These are phyloP conservation scores for Scutellaria minor DNA, from an alignment of 257 asterid species.

Conservation along the genomic window DNA sequence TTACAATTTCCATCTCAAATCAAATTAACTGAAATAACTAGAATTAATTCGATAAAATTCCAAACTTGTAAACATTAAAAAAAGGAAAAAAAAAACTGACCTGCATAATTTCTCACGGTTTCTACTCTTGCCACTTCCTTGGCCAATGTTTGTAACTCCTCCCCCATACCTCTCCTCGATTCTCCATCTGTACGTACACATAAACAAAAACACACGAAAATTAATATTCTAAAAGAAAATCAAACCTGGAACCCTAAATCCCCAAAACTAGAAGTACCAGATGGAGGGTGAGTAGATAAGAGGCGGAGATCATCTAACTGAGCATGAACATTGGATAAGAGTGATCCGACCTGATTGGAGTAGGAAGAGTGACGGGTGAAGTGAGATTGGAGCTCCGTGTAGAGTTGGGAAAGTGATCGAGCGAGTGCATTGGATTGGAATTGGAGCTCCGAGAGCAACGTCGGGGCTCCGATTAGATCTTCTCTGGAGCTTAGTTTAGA, in stretches of 20 bases:
- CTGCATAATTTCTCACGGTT: conserved; percentile 88
- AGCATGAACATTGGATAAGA: conserved; percentile 47
- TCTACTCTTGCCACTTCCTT: conserved; percentile 97
- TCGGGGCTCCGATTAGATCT: conserved; percentile 64
- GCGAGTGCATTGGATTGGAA: conserved; percentile 63
- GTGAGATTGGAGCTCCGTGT: conserved; percentile 49
- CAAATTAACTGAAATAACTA: not conserved
- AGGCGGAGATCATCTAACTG: conserved; percentile 61
- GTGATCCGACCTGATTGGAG: conserved; percentile 54
- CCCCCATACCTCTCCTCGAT: conserved; percentile 65
- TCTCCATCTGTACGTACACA: conserved; percentile 55
- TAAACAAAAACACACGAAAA: conserved; percentile 1
- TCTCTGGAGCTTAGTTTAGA: conserved; percentile 59
- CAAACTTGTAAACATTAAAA: not conserved
- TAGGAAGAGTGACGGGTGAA: conserved; percentile 60
- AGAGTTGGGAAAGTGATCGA: conserved; percentile 61
- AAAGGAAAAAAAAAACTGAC: conserved; percentile 38
- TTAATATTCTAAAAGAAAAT: not conserved
- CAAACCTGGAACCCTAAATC: not conserved
- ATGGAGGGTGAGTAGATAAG: conserved; percentile 45
- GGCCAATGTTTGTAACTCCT: conserved; percentile 85
- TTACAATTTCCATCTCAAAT: conserved; percentile 17
- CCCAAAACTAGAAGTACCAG: conserved; percentile 45
- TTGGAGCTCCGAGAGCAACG: conserved; percentile 69
- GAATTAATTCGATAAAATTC: not conserved